A percentile compares a stretch with the other conserved stretches of the same genome.
Evolutionary conservation across 805 yeast genomes (phyloP).

Genomic region (Sugiyamaella smithiae): DNA sequence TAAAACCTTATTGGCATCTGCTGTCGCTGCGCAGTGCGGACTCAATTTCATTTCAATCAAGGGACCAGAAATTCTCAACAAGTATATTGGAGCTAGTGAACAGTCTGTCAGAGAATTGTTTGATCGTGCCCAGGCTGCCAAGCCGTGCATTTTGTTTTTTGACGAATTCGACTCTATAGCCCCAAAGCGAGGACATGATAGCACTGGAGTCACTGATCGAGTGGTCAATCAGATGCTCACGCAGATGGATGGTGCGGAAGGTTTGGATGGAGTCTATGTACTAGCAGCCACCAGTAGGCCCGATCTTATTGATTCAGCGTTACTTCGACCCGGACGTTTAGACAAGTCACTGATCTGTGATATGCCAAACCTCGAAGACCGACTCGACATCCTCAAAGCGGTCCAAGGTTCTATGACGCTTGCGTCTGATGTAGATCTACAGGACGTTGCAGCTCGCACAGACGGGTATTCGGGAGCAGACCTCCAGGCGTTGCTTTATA

Average conservation of each 20-base stretch:
- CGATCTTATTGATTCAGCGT: conserved; percentile 90
- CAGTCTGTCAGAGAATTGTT: conserved; percentile 90
- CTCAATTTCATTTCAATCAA: conserved; percentile 88
- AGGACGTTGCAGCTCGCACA: conserved; percentile 54
- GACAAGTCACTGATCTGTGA: conserved; percentile 91
- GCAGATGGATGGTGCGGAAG: conserved; percentile 99
- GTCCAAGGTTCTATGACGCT: conserved; percentile 60
- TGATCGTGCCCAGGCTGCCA: conserved; percentile 92
- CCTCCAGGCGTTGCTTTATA: conserved; percentile 85
- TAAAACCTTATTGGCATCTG: conserved; percentile 87
- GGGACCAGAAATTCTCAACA: conserved; percentile 93
- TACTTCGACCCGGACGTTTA: conserved; percentile 91
- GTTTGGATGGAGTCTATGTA: conserved; percentile 93
- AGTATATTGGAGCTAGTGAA: conserved; percentile 96
- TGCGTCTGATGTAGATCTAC: conserved; percentile 49
- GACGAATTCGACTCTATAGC: conserved; percentile 98
- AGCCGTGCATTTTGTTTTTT: conserved; percentile 95
- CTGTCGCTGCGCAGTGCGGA: conserved; percentile 92
- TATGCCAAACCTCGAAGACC: conserved; percentile 68
- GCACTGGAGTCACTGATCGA: conserved; percentile 96
- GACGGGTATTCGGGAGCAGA: conserved; percentile 93
- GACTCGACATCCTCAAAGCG: conserved; percentile 64
- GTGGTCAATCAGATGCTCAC: conserved; percentile 96
- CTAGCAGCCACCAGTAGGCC: conserved; percentile 96
- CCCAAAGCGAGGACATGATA: conserved; percentile 95